Percentiles rank a stretch among this genome's conserved stretches.
Conservation (phyloP, 2,329 filamentous ascomycete genomes). For the Colletotrichum sp. region DNA sequence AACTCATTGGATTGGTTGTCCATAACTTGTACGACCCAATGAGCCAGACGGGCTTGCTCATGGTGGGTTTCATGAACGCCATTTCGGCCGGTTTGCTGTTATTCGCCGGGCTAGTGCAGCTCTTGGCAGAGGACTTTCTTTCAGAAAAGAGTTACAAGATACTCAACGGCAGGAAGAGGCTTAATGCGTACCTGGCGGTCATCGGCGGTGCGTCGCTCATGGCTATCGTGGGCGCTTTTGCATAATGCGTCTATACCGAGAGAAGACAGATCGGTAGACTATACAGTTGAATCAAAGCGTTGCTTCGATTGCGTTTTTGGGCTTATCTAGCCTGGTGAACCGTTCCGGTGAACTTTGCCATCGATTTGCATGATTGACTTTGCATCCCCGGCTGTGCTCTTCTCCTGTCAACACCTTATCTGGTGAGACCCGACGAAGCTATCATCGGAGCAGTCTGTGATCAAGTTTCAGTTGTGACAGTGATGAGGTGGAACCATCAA, state of each 20-base stretch:
- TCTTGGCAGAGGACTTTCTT: constrained; percentile 84
- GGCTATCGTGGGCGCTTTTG: constrained; percentile 76
- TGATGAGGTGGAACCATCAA: not conserved
- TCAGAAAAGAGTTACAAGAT: constrained; percentile 76
- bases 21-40: constrained; percentile 82
- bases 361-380: not conserved
- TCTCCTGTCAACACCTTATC: rapidly evolving
- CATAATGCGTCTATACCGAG: constrained; percentile 40
- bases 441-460: not conserved
- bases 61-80: constrained; percentile 88
- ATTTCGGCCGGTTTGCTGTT: constrained; percentile 81
- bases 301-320: not conserved
- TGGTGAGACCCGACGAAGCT: not conserved
- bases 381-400: not conserved
- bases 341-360: not conserved
- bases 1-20: constrained; percentile 75
- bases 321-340: not conserved
- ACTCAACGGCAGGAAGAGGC: constrained; percentile 64
- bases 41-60: constrained; percentile 76
- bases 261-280: not conserved
- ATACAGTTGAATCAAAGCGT: not conserved
- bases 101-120: constrained; percentile 83
- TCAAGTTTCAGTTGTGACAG: not conserved
- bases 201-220: constrained; percentile 70
- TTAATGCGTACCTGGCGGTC: constrained; percentile 68